These are phyloP conservation scores for Leishmania major DNA, from an alignment of 208 protist genomes.

Conservation along the genomic window DNA sequence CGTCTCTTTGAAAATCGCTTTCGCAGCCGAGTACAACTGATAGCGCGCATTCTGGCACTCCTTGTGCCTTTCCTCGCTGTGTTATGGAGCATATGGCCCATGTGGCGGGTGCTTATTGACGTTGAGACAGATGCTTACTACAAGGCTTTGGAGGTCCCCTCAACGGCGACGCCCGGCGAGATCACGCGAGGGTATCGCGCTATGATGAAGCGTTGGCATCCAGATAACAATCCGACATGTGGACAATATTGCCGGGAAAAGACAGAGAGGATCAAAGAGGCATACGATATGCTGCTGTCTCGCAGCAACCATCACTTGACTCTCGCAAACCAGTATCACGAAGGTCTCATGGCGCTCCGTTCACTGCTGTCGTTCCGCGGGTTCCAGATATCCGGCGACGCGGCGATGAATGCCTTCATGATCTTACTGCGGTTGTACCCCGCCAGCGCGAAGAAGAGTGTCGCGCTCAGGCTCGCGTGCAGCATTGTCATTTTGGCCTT, in stretches of 20 bases:
- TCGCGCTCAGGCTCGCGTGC: slow-evolving; percentile 34
- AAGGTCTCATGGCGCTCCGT: slow-evolving; percentile 61
- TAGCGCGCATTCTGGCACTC: slow-evolving; percentile 28
- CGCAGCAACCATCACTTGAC: slow-evolving; percentile 57
- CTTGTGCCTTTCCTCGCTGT: slow-evolving; percentile 34
- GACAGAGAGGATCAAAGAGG: slow-evolving; percentile 72
- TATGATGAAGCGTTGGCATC: slow-evolving; percentile 78
- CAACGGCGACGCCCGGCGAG: slow-evolving; percentile 42
- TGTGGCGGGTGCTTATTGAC: slow-evolving; percentile 83
- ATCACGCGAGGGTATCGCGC: slow-evolving; percentile 83
- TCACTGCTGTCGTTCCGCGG: slow-evolving; percentile 79
- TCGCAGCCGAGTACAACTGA: slow-evolving; percentile 21
- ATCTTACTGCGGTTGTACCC: slow-evolving; percentile 24
- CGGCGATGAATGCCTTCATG: slow-evolving; percentile 62
- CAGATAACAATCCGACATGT: slow-evolving; percentile 80
- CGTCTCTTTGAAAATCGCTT: slow-evolving; percentile 41
- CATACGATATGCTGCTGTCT: slow-evolving; percentile 77
- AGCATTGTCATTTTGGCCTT: slow-evolving; percentile 50
- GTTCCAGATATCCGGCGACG: slow-evolving; percentile 67
- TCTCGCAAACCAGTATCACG: slow-evolving; percentile 67
- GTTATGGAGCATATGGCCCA: slow-evolving; percentile 60
- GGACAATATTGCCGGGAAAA: slow-evolving; percentile 60
- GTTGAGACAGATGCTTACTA: slow-evolving; percentile 69
- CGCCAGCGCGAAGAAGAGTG: slow-evolving; percentile 12
- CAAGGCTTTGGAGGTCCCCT: slow-evolving; percentile 49